Base-by-base conservation (phyloP, 495 filamentous ascomycete species). In the Hyaloscypha hepaticicola region DNA sequence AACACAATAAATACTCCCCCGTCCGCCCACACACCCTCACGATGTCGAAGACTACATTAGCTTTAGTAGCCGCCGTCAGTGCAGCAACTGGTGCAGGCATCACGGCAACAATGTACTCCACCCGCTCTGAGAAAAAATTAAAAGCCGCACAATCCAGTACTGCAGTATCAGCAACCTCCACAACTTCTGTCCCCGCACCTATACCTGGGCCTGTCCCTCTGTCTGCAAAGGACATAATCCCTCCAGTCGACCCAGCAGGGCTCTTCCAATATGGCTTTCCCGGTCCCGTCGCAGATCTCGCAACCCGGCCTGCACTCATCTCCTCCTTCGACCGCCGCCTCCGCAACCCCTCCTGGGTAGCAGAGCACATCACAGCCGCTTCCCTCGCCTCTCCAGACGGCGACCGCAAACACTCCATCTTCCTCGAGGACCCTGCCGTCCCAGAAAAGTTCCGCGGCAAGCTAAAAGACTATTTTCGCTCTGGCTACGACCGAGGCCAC, bases 221-320 rank as follows among this genome's bases (percentile, higher is more conserved):
- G 21, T 65, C 73, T 16, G 72, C 76, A 0, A 69, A 76, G 50
- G 63, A 70, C 38, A 65, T 72, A 25, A 56, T 66, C 41, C 67
- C 70, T 19, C 89, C 86, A 22, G 92, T 97, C 72, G 85, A 98
- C 76, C 93, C 95, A 1, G 78, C 90, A 1, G 95, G 93, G 21
- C 82, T 99, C 70, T 94, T 96, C 76, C 88, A 97, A 74, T 99
- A 99, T 77, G 95, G 96, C 69, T 98, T 98, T 78, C 93, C 95
- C 1, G 95, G 95, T 61, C 96, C 95, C 33, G 76, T 94, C 29
- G 82, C 86, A 70, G 95, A 99, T 76, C 84, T 96, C 60, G 88
- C 91, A 48, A 82, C 85, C 41, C 85, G 90, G 16, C 74, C 83
- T 3, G 87, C 90, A 26, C 82, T 96, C 38, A 82, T 92, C 66